A percentile compares a stretch with the other conserved stretches of the same genome.
phyloP scores from a whole-genome alignment of 73 alveolate genomes.

The Blepharisma japonicum region DNA sequence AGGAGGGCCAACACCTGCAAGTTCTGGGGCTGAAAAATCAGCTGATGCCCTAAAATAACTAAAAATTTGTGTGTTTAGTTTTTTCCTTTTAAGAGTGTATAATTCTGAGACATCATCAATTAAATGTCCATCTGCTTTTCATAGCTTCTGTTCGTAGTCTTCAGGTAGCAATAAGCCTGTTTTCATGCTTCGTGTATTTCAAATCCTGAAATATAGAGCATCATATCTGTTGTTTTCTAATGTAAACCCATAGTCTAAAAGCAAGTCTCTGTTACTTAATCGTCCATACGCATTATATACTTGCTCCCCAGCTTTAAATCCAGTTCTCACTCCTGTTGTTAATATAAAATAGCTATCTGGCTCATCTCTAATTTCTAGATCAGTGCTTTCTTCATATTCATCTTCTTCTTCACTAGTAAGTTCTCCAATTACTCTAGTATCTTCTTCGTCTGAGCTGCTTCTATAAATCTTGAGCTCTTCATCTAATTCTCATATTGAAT shows the following conservation, averaged over 20 bases:
- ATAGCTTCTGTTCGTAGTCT: not conserved
- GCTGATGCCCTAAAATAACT: not conserved
- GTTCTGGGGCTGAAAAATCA: no score
- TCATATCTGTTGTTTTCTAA: constrained; percentile 16
- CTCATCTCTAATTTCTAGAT: not conserved
- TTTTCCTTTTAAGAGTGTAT: constrained; percentile 12
- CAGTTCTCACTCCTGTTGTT: constrained; percentile 24
- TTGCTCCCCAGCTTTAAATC: constrained; percentile 2
- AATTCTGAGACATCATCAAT: not conserved
- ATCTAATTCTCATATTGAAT: not conserved
- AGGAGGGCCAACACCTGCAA: not conserved
- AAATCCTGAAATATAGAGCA: not conserved
- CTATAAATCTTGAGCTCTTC: not conserved
- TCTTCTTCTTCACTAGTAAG: constrained; percentile 15
- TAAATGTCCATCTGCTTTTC: not conserved
- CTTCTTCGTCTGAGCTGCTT: constrained; percentile 20
- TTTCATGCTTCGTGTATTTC: not conserved
- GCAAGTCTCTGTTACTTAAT: not conserved
- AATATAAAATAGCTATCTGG: not conserved
- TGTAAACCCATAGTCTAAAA: constrained; percentile 17
- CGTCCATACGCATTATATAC: constrained; percentile 21
- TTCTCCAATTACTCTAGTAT: not conserved
- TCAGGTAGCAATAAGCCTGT: not conserved
- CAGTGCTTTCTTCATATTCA: not conserved
- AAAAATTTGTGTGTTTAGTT: not conserved